Percentiles rank a stretch among this genome's conserved stretches.
These are phyloP conservation scores for Solanum chmielewskii DNA, from an alignment of 257 asterid genomes.

Conservation along the genomic window DNA sequence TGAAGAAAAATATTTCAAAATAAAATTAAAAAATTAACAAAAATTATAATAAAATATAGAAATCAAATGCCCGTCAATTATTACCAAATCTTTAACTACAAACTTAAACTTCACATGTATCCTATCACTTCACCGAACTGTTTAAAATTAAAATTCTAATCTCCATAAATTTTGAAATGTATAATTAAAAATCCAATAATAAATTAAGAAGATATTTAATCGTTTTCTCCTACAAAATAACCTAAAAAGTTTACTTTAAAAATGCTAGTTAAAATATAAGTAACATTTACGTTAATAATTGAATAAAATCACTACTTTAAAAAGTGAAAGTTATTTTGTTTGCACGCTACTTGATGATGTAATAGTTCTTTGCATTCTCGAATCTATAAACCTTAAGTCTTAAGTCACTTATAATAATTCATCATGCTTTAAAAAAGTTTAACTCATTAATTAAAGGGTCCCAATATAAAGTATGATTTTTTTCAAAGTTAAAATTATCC, in stretches of 20 bases:
- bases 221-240: neutral
- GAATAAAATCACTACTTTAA: neutral
- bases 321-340: neutral
- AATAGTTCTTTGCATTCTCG: neutral
- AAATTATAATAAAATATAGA: neutral
- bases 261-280: neutral
- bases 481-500: neutral
- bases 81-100: too few species aligned
- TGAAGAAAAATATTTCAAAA: neutral
- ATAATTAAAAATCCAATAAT: too few species aligned
- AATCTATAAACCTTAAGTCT: neutral
- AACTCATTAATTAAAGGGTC: neutral
- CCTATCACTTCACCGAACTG: too few species aligned
- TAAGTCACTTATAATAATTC: neutral
- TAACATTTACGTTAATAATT: neutral
- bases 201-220: too few species aligned
- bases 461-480: neutral
- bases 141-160: too few species aligned
- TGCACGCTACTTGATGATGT: neutral
- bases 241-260: neutral
- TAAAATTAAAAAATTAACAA: neutral
- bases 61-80: too few species aligned
- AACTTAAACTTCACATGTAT: accelerated
- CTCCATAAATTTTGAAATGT: too few species aligned
- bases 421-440: neutral